Evolutionary conservation across 192 early-diverging fungal species (phyloP).

Genomic region (Umbelopsis sp.): DNA sequence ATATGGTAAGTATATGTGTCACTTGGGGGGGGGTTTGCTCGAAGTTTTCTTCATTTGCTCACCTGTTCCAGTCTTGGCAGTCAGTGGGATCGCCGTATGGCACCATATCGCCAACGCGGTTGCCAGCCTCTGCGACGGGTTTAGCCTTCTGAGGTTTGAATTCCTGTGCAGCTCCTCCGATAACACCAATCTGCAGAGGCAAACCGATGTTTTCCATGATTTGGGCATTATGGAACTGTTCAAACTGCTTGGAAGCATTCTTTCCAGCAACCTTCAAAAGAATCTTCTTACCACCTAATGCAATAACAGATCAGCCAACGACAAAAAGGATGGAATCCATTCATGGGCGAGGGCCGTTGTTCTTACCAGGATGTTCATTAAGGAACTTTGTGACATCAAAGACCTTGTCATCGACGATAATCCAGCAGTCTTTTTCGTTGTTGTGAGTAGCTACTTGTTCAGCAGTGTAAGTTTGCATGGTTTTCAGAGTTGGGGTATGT

Average conservation of each 20-base stretch:
- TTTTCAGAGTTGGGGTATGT: neutral
- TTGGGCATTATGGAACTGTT: slow-evolving; percentile 62
- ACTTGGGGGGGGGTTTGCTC: neutral
- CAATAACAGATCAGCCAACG: no score
- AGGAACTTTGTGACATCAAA: slow-evolving; percentile 76
- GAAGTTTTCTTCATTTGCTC: neutral
- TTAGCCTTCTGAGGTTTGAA: neutral
- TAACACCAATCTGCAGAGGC: slow-evolving; percentile 36
- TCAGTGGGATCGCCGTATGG: slow-evolving; percentile 80
- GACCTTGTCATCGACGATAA: slow-evolving; percentile 73
- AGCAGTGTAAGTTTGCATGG: slow-evolving; percentile 48
- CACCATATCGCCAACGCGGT: slow-evolving; percentile 69
- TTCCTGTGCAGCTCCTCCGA: slow-evolving; percentile 19
- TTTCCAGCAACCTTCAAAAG: slow-evolving; percentile 79
- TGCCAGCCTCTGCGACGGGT: neutral
- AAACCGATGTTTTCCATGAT: slow-evolving; percentile 37
- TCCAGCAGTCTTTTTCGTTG: slow-evolving; percentile 75
- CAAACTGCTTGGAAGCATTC: slow-evolving; percentile 83
- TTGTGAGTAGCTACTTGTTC: slow-evolving; percentile 72
- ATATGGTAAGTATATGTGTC: neutral
- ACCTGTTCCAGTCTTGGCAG: slow-evolving; percentile 57
- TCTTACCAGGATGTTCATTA: slow-evolving; percentile 78
- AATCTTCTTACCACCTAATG: slow-evolving; percentile 75
- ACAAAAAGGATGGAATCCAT: no score
- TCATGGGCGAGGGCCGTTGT: neutral